These are phyloP conservation scores for Termitomyces sp. DNA, from an alignment of 768 basidiomycete species.

Conservation along the genomic window DNA sequence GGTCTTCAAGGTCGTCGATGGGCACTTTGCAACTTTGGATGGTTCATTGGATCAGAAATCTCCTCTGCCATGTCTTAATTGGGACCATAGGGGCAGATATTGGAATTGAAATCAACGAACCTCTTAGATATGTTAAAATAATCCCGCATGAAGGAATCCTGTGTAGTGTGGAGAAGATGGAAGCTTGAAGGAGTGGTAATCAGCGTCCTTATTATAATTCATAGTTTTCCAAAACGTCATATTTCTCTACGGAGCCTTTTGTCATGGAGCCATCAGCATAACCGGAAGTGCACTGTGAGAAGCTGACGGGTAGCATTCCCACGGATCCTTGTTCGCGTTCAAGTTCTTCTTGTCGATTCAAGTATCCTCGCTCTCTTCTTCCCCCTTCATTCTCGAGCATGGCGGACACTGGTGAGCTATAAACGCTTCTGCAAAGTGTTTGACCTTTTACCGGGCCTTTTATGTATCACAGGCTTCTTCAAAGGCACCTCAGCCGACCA, in stretches of 20 bases:
- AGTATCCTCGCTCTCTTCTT: neutral
- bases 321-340: constrained; percentile 9
- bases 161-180: constrained; percentile 54
- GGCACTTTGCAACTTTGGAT: constrained; percentile 40
- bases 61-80: neutral
- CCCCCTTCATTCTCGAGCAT: constrained; percentile 22
- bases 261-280: no score
- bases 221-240: neutral
- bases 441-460: constrained; percentile 18
- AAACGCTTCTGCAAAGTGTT: constrained; percentile 36
- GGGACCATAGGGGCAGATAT: constrained; percentile 44
- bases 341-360: neutral
- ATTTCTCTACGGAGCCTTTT: no score
- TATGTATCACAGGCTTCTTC: constrained; percentile 61
- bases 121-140: constrained; percentile 25
- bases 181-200: constrained; percentile 48
- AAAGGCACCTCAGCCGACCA: constrained; percentile 89
- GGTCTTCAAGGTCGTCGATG: constrained; percentile 49
- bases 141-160: constrained; percentile 48
- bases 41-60: constrained; percentile 20
- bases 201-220: neutral
- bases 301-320: constrained; percentile 5
- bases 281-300: no score
- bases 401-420: constrained; percentile 58
- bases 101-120: constrained; percentile 59